A percentile compares a stretch with the other conserved stretches of the same genome.
Evolutionary conservation across 225 moss, liverwort and hornwort genomes (phyloP).

Genomic region (Polytrichum commune): DNA sequence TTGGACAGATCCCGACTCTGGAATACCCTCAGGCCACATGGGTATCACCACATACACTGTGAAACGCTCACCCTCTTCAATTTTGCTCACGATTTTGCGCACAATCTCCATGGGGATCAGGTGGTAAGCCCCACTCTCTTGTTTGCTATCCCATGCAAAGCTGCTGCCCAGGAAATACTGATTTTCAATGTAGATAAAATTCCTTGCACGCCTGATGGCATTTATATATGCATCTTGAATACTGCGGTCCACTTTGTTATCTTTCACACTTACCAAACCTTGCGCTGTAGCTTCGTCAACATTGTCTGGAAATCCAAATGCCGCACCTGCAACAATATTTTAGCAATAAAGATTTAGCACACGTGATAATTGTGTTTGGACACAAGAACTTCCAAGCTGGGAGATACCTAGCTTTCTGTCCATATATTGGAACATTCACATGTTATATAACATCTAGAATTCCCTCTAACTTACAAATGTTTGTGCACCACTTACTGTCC

Average conservation of each 20-base stretch:
- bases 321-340: slow-evolving; percentile 32
- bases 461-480: too few species aligned
- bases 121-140: slow-evolving; percentile 56
- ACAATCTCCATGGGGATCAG: slow-evolving; percentile 77
- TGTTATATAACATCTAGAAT: too few species aligned
- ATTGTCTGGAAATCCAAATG: slow-evolving; percentile 54
- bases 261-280: slow-evolving; percentile 85
- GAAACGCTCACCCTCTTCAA: slow-evolving; percentile 85
- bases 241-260: slow-evolving; percentile 80
- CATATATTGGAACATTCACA: too few species aligned
- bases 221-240: slow-evolving; percentile 89
- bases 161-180: slow-evolving; percentile 93
- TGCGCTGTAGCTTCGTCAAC: slow-evolving; percentile 55
- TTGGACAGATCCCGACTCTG: slow-evolving; percentile 82
- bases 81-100: slow-evolving; percentile 89
- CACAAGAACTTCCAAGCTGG: too few species aligned
- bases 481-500: too few species aligned
- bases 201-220: slow-evolving; percentile 81
- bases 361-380: too few species aligned
- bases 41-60: slow-evolving; percentile 80
- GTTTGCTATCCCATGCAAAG: slow-evolving; percentile 69
- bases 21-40: slow-evolving; percentile 89
- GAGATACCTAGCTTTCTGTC: too few species aligned
- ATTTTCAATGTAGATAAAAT: slow-evolving; percentile 94
- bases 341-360: too few species aligned